These are phyloP conservation scores for Lactarius quietus DNA, from an alignment of 768 basidiomycete species.

Conservation along the genomic window DNA sequence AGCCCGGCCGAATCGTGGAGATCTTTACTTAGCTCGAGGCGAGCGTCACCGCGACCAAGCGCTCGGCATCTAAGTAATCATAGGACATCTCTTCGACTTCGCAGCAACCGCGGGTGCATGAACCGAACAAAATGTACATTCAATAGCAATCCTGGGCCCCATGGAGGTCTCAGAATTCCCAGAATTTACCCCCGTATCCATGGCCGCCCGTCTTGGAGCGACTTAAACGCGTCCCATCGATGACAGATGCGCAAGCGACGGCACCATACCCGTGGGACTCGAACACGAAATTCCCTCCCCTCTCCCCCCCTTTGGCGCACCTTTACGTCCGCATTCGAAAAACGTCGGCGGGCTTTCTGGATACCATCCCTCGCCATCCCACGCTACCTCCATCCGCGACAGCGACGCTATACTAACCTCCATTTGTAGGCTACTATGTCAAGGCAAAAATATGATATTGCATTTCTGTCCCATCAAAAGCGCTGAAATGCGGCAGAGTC, in stretches of 20 bases:
- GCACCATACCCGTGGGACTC: conserved; percentile 17
- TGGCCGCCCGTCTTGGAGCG: conserved; percentile 14
- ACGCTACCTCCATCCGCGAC: conserved; percentile 12
- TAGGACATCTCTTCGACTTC: conserved; percentile 5
- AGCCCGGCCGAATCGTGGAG: not conserved
- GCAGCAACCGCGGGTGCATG: not conserved
- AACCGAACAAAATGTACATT: not conserved
- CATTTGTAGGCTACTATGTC: conserved; percentile 4
- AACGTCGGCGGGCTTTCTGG: not conserved
- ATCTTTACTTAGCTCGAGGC: not conserved
- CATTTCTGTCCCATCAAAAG: not conserved
- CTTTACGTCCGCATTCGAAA: conserved; percentile 16
- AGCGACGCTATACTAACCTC: not conserved
- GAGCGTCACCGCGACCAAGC: not conserved
- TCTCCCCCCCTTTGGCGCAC: conserved; percentile 4
- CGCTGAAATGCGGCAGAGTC: not conserved
- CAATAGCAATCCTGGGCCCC: not conserved
- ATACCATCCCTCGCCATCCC: conserved; percentile 3
- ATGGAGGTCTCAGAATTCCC: not conserved
- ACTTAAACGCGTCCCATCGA: conserved; percentile 12
- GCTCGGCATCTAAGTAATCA: not conserved
- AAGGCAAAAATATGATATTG: not conserved
- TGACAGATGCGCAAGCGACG: conserved; percentile 7
- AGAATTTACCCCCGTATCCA: conserved; percentile 15
- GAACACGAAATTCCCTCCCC: conserved; percentile 1